phyloP scores from a whole-genome alignment of 1,284 basidiomycete species.

The Fomes fomentarius region DNA sequence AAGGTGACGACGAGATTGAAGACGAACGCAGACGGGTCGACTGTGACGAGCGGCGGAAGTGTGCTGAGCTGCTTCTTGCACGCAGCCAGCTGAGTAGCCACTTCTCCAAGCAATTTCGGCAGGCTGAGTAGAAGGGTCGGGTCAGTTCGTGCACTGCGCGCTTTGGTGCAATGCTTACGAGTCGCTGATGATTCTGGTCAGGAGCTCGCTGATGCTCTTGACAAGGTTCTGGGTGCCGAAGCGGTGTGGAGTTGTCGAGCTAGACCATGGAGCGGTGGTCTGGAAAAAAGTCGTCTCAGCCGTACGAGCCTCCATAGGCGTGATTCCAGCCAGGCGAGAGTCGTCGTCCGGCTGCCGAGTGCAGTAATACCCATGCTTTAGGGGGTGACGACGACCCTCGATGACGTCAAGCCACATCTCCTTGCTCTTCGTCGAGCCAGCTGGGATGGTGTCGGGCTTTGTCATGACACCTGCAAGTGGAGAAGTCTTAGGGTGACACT shows the following conservation, averaged over 20 bases:
- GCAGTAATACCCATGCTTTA: constrained; percentile 62
- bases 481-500: too few relatives aligned
- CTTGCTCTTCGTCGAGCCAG: constrained; percentile 44
- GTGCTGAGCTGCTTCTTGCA: background rate
- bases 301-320: constrained; percentile 41
- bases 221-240: constrained; percentile 64
- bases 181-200: constrained; percentile 37
- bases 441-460: constrained; percentile 58
- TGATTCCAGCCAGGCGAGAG: constrained; percentile 45
- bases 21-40: constrained; percentile 50
- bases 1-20: constrained; percentile 49
- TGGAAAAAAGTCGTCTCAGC: constrained; percentile 51
- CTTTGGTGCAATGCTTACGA: background rate
- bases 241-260: constrained; percentile 38
- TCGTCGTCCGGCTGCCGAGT: constrained; percentile 64
- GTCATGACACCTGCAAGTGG: constrained; percentile 72
- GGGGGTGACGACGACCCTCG: constrained; percentile 49
- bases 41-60: constrained; percentile 45
- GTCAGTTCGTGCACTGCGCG: background rate
- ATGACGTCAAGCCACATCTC: constrained; percentile 53
- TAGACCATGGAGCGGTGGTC: constrained; percentile 51
- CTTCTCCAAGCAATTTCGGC: constrained; percentile 46
- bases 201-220: constrained; percentile 49
- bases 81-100: constrained; percentile 39
- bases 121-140: background rate